Evolutionary conservation across 441 rosid species (phyloP), one percentile per base, ranked within the genome.

Genomic region (Gossypium laxum): DNA sequence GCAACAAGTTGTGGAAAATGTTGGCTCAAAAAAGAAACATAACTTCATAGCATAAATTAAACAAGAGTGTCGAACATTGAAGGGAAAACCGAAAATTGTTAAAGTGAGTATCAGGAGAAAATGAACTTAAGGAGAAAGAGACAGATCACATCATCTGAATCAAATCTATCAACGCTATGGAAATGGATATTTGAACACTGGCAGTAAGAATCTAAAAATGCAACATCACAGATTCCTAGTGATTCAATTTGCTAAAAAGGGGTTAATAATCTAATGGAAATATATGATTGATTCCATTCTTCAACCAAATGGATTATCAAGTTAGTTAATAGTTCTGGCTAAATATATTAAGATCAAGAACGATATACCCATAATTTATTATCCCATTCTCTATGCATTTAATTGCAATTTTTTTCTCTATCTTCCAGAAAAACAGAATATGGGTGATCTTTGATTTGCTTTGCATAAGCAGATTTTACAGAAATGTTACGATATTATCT

Each of bases 121-220:
- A n/a, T 2, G 18, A 70, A 43, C 2, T 2, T 3, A 0, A 70
- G 43, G 22, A 22, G 41, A 8, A 57, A 12, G 34, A 48, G 14
- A 24, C 41, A 6, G 22, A 14, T 57, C 18, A 43, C 24, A 21
- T 57, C 38, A 38, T 57, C 64, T 47, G 69, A 21, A 22, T 47
- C n/a, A 22, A 45, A 65, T 47, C 56, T 65, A 22, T 24, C 21
- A 45, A 22, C 38, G 30, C 14, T n/a, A 47, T n/a, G 15, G 70
- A 64, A 64, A 45, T 22, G 69, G 1, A 2, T 41, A 24, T 47
- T 34, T 48, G 70, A 66, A 48, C 70, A 66, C 4, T 15, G 26
- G 71, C 71, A 50, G 59, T 30, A 67, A 67, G 59, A 67, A 50
- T 17, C 30, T 67, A 67, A 4, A 50, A 28, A 67, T 18, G 51